Evolutionary conservation across 495 filamentous ascomycete species (phyloP).

Genomic region (Talaromyces proteolyticus): DNA sequence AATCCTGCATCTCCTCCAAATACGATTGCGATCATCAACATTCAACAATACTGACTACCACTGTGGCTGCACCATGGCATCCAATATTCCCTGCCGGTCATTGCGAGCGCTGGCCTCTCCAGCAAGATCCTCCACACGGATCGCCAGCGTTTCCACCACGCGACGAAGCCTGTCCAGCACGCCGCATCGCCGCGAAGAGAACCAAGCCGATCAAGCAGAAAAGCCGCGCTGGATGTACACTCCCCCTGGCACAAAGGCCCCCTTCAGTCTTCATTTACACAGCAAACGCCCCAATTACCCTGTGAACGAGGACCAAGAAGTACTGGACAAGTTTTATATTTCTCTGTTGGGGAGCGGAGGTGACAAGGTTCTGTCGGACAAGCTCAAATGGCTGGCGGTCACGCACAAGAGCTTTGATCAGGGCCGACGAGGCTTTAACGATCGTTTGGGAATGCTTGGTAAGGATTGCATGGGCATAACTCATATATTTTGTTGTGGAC

Average conservation of each 20-base stretch:
- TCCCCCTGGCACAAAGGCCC: slow-evolving; percentile 68
- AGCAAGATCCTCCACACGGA: background rate
- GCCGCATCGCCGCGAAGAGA: background rate
- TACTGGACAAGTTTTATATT: slow-evolving; percentile 69
- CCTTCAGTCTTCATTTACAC: slow-evolving; percentile 47
- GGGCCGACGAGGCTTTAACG: slow-evolving; percentile 88
- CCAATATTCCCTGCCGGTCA: slow-evolving; percentile 2
- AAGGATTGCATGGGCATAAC: slow-evolving; percentile 8
- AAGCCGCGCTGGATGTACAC: slow-evolving; percentile 79
- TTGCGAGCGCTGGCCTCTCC: slow-evolving; percentile 2
- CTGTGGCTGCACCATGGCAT: slow-evolving; percentile 2
- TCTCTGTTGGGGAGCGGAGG: slow-evolving; percentile 64
- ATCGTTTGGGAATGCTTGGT: slow-evolving; percentile 88
- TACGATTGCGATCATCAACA: background rate
- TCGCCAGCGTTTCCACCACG: background rate
- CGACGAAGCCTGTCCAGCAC: slow-evolving; percentile 2
- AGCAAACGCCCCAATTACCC: slow-evolving; percentile 45
- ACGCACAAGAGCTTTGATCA: slow-evolving; percentile 99
- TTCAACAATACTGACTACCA: background rate
- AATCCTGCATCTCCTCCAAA: background rate
- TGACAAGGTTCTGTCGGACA: slow-evolving; percentile 69
- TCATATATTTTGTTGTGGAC: background rate
- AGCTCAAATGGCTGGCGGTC: slow-evolving; percentile 93
- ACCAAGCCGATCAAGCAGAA: slow-evolving; percentile 26
- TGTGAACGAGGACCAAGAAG: slow-evolving; percentile 68